phyloP scores from a whole-genome alignment of 768 basidiomycete genomes.

The Pulveroboletus sp. region DNA sequence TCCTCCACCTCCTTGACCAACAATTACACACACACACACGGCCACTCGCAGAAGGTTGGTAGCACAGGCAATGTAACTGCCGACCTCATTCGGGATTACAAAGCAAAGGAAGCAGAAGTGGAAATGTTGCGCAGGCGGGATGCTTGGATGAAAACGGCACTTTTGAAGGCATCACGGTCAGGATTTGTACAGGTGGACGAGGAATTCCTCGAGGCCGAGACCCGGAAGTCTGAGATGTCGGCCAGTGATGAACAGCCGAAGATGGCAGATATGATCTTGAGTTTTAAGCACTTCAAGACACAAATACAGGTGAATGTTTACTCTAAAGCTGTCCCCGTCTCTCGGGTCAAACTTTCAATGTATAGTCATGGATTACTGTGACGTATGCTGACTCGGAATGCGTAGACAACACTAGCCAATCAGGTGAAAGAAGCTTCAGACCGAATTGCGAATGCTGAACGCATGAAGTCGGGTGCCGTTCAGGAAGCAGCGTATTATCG shows the following conservation, averaged over 20 bases:
- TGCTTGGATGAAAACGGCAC: constrained; percentile 79
- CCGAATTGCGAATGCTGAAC: constrained; percentile 74
- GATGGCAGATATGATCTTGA: constrained; percentile 67
- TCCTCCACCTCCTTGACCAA: constrained; percentile 45
- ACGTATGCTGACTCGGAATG: constrained; percentile 8
- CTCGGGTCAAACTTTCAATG: neutral
- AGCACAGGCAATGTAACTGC: constrained; percentile 68
- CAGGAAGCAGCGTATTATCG: constrained; percentile 97
- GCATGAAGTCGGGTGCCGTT: constrained; percentile 67
- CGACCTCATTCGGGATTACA: constrained; percentile 75
- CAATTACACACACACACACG: constrained; percentile 42
- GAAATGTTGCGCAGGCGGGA: constrained; percentile 73
- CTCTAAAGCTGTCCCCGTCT: neutral
- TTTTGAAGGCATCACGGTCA: constrained; percentile 67
- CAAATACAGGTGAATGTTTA: constrained; percentile 69
- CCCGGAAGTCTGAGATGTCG: constrained; percentile 32
- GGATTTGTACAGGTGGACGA: constrained; percentile 72
- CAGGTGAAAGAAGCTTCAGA: constrained; percentile 78
- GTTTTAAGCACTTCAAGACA: constrained; percentile 85
- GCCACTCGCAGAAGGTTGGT: constrained; percentile 34
- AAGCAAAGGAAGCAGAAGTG: constrained; percentile 76
- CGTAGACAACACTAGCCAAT: constrained; percentile 63
- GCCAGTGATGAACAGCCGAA: constrained; percentile 41
- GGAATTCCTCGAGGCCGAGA: constrained; percentile 38
- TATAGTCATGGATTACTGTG: neutral